phyloP scores from a whole-genome alignment of 495 filamentous ascomycete species.

The Pyrenopolyporus hunteri region DNA sequence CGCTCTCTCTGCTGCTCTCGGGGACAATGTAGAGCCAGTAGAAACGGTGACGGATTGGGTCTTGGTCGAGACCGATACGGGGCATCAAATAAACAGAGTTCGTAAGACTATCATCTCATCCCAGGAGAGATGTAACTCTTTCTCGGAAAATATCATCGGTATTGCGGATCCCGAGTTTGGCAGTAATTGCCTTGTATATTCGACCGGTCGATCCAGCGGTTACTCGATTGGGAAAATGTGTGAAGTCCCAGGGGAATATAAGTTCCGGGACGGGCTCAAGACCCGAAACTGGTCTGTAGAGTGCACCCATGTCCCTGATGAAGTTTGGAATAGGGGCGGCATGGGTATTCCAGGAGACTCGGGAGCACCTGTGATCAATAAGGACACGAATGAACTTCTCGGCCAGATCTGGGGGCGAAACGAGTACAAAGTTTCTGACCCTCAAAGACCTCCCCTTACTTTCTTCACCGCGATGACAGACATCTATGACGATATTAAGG shows the following conservation, averaged over 20 bases:
- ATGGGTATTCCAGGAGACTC: slow-evolving; percentile 14
- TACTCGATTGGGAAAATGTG: slow-evolving; percentile 6
- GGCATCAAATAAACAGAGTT: slow-evolving; percentile 5
- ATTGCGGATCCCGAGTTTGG: neutral
- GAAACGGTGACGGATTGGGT: slow-evolving; percentile 18
- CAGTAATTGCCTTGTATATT: neutral
- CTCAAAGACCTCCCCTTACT: neutral
- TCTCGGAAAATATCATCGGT: neutral
- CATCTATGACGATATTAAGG: slow-evolving; percentile 13
- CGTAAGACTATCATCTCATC: neutral
- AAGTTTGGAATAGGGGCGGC: slow-evolving; percentile 9
- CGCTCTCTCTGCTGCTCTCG: neutral
- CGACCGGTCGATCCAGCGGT: slow-evolving; percentile 10
- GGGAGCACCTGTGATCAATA: slow-evolving; percentile 12
- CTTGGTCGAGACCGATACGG: neutral
- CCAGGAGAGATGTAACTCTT: neutral
- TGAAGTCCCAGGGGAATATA: neutral
- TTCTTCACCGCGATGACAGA: slow-evolving; percentile 19
- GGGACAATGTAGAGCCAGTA: neutral
- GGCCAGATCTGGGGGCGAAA: slow-evolving; percentile 17
- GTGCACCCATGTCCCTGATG: neutral
- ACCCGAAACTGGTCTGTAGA: slow-evolving; percentile 10
- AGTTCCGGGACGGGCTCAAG: neutral
- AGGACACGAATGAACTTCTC: neutral
- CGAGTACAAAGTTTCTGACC: neutral